A percentile compares a stretch with the other conserved stretches of the same genome.
These are phyloP conservation scores for Microcyclospora tardicrescens DNA, from an alignment of 2,329 filamentous ascomycete species.

Conservation along the genomic window DNA sequence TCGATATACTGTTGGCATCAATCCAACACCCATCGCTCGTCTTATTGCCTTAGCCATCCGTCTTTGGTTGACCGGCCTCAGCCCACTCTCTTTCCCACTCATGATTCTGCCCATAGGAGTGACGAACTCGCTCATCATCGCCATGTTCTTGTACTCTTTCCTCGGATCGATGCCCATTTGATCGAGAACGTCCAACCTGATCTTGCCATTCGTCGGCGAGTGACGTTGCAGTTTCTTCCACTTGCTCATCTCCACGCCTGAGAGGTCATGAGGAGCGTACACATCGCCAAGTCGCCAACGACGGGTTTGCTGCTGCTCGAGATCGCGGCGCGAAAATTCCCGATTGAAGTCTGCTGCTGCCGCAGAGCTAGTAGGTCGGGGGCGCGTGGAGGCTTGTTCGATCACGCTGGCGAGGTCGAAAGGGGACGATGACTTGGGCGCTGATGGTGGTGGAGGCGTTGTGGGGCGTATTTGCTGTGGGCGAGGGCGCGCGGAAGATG, in stretches of 20 bases:
- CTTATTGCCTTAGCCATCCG: conserved; percentile 87
- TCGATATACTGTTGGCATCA: conserved; percentile 74
- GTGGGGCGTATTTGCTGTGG: neutral
- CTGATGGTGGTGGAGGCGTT: conserved; percentile 2
- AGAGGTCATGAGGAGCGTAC: conserved; percentile 82
- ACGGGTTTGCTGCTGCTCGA: conserved; percentile 52
- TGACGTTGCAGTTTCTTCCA: conserved; percentile 50
- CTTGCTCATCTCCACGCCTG: conserved; percentile 64
- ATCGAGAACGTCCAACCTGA: conserved; percentile 57
- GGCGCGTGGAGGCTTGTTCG: neutral
- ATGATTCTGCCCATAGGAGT: conserved; percentile 75
- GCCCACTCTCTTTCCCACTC: conserved; percentile 59
- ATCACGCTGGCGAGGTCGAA: too few relatives aligned
- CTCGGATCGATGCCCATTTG: conserved; percentile 66
- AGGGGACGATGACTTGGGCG: too few relatives aligned
- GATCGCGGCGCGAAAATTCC: conserved; percentile 30
- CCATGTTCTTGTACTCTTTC: conserved; percentile 90
- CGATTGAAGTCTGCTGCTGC: conserved; percentile 15
- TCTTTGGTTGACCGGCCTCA: conserved; percentile 81
- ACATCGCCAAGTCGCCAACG: conserved; percentile 68
- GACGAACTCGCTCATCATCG: conserved; percentile 80
- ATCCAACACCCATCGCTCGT: conserved; percentile 71
- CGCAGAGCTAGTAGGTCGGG: neutral
- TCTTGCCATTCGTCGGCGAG: conserved; percentile 24
- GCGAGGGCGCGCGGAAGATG: neutral